Evolutionary conservation across 2,329 filamentous ascomycete species (phyloP).

Genomic region (Alternaria gansuensis): DNA sequence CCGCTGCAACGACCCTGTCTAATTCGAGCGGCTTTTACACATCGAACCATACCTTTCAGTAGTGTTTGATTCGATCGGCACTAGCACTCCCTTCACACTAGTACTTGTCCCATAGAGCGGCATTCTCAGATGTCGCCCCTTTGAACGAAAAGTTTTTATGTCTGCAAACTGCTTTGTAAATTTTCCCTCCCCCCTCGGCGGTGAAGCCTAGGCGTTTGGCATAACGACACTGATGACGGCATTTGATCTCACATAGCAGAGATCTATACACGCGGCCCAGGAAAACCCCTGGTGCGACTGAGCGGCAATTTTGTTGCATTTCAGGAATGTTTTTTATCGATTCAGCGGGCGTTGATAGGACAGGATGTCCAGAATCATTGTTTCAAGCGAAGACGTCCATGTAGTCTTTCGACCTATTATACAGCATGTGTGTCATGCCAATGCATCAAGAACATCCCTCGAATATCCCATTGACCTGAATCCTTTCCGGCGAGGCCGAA

Average conservation of each 20-base stretch:
- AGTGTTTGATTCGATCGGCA: constrained; percentile 4
- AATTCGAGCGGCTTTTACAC: constrained; percentile 11
- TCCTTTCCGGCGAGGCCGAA: background rate
- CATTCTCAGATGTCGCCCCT: constrained; percentile 6
- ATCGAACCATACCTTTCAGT: constrained; percentile 9
- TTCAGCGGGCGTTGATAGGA: constrained; percentile 21
- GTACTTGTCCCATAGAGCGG: constrained; percentile 6
- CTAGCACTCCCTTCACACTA: constrained; percentile 12
- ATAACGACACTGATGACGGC: constrained; percentile 31
- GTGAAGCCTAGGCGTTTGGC: constrained; percentile 15
- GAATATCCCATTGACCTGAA: background rate
- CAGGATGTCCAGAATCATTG: constrained; percentile 14
- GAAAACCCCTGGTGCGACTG: constrained; percentile 2
- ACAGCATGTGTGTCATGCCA: constrained; percentile 14
- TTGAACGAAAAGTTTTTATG: constrained; percentile 26
- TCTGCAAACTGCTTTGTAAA: constrained; percentile 21
- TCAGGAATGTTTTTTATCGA: constrained; percentile 24
- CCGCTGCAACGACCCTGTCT: constrained; percentile 1
- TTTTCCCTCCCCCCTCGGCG: constrained; percentile 9
- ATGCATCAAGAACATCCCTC: constrained; percentile 7
- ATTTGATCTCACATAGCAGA: constrained; percentile 14
- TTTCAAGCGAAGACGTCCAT: constrained; percentile 14
- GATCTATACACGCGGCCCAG: constrained; percentile 7
- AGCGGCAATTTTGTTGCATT: constrained; percentile 26
- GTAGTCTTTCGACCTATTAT: constrained; percentile 15